Evolutionary conservation across 257 asterid species (phyloP), one percentile per base, ranked within the genome.

Genomic region (Capsicum baccatum): DNA sequence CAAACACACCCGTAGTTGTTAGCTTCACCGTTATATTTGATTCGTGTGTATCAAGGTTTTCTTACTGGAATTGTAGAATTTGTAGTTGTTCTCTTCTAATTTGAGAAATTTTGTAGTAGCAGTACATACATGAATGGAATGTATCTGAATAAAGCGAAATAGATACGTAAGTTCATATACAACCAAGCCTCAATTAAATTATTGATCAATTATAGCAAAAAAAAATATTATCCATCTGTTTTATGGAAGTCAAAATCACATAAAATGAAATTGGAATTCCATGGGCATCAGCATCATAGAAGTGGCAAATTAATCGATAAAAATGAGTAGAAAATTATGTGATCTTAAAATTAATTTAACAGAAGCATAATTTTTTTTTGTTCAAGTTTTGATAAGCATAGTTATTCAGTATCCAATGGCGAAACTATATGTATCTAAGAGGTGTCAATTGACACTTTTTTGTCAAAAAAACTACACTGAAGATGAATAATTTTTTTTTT

Each of bases 201-300:
- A 78, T 78, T 78, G 81, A 78, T 54, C 42, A 78, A 78, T 78
- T 54, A 54, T 78, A 54, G 33, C 48, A 78, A 54, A 78, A 54
- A 78, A 33, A 78, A 71, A n/a, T 71, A 47, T n/a, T 42, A 71
- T 71, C 58, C 58, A 71, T 71, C 79, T 71, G 79, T 71, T 37
- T 10, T 47, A 9, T 44, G 79, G 9, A 44, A 47, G 79, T 71
- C 79, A 71, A 71, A 71, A 78, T 76, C 48, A 54, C 12, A 78
- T 62, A 50, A 52, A 21, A 19, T 48, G 81, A 50, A 74, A 62
- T 21, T 50, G 21, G 48, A 26, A 76, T 42, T 16, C 6, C 7
- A 17, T 5, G 33, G 8, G 33, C 55, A 67, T 67, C 19, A 33
- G 13, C 47, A 33, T 33, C 47, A 1, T 64, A 12, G 71, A 42